These are phyloP conservation scores for Deuterostichococcus epilithicus DNA, from an alignment of 139 green algal genomes.

Conservation along the genomic window DNA sequence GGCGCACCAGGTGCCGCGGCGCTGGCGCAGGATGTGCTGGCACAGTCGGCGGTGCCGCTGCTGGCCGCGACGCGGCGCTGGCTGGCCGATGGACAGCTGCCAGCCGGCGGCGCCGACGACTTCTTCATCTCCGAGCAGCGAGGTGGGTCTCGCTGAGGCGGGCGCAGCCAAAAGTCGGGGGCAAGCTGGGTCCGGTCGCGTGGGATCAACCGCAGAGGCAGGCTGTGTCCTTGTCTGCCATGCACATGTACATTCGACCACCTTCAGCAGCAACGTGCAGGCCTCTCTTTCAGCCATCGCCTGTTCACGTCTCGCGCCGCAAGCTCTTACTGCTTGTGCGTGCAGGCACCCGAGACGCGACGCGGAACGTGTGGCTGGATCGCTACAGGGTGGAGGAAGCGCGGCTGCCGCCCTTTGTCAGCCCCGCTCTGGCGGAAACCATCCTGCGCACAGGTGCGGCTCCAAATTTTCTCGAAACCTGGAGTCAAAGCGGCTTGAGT, in stretches of 20 bases:
- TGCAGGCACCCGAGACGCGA: neutral
- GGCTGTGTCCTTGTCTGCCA: no score
- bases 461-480: no score
- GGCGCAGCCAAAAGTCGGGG: no score
- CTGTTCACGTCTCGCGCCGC: no score
- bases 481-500: no score
- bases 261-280: no score
- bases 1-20: conserved; percentile 29
- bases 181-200: no score
- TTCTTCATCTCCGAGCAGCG: conserved; percentile 62
- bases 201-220: no score
- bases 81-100: conserved; percentile 72
- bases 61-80: conserved; percentile 70
- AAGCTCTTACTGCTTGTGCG: no score
- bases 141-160: neutral
- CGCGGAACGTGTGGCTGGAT: neutral
- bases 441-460: neutral
- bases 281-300: no score
- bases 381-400: neutral
- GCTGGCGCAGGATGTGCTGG: conserved; percentile 53
- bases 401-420: neutral
- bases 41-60: conserved; percentile 59
- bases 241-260: no score
- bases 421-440: neutral
- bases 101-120: conserved; percentile 58